A percentile compares a stretch with the other conserved stretches of the same genome.
phyloP scores from a whole-genome alignment of 1,139 yeast genomes.

The Oligophagozyma castellii region DNA sequence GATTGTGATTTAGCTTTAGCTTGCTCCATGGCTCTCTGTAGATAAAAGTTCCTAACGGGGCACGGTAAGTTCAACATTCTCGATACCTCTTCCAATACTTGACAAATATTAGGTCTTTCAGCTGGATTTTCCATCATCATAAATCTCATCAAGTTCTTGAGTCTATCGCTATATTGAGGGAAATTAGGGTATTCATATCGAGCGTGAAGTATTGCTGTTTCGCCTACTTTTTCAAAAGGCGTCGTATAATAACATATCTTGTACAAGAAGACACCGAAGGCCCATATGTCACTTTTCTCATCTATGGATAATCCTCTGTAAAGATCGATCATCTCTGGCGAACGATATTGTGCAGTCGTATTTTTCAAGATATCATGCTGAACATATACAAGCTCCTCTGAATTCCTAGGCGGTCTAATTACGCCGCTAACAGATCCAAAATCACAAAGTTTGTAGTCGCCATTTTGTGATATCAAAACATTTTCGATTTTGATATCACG shows the following conservation, averaged over 20 bases:
- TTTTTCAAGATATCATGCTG: slow-evolving; percentile 59
- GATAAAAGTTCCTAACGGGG: slow-evolving; percentile 31
- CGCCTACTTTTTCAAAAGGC: slow-evolving; percentile 64
- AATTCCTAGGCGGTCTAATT: slow-evolving; percentile 49
- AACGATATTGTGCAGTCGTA: slow-evolving; percentile 71
- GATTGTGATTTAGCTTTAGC: slow-evolving; percentile 1
- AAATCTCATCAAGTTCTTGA: slow-evolving; percentile 48
- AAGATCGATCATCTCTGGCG: slow-evolving; percentile 73
- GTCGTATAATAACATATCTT: slow-evolving; percentile 68
- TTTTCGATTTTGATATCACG: slow-evolving; percentile 72
- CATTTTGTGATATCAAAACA: slow-evolving; percentile 45
- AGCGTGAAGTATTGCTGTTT: slow-evolving; percentile 58
- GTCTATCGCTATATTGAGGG: slow-evolving; percentile 33
- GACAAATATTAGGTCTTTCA: slow-evolving; percentile 58
- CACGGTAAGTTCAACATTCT: slow-evolving; percentile 41
- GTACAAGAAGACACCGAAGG: slow-evolving; percentile 62
- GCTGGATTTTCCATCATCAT: slow-evolving; percentile 58
- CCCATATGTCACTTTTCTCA: slow-evolving; percentile 74
- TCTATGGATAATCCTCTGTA: slow-evolving; percentile 55
- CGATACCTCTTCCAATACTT: slow-evolving; percentile 53
- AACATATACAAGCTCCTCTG: slow-evolving; percentile 44
- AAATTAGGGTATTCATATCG: slow-evolving; percentile 42
- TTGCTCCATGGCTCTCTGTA: slow-evolving; percentile 13
- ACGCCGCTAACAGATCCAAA: slow-evolving; percentile 61
- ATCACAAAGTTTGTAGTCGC: slow-evolving; percentile 59